Evolutionary conservation across 2,329 filamentous ascomycete species (phyloP), one percentile per base, ranked within the genome.

Genomic region (Calonectria hawksworthii): DNA sequence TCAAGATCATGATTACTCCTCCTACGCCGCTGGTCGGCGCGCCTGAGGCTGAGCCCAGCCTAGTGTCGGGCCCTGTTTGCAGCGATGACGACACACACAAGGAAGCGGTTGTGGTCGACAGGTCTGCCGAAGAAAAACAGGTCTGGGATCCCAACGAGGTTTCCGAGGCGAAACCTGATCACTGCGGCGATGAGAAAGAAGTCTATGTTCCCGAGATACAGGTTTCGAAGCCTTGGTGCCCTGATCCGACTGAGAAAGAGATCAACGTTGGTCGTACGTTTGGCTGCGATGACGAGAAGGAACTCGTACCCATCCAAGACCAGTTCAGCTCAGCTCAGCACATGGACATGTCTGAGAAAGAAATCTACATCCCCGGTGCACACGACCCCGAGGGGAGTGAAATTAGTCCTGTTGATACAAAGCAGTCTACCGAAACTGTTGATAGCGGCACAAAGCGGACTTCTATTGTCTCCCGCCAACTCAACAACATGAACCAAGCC

Each of bases 1-100:
- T 79, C 38, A 51, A 72, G n/a, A 79, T 79, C 23, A 68, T 76
- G 1, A n/a, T 79, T 23, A 79, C 77, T 0, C 77, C 77, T 14
- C 74, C 77, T 0, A 79, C 77, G 18, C 77, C 77, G 9, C 71
- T 78, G 0, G n/a, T n/a, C 28, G 34, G 70, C 50, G 1, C 44
- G 18, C 44, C 44, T 47, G 21, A 47, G 11, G 21, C 5, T 23
- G 44, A 11, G 44, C 1, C 11, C 23, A 50, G 51, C 32, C 11
- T 56, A n/a, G n/a, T n/a, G n/a, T n/a, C n/a, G n/a, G 34, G 34
- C 34, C 10, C 26, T 13, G 23, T 5, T 10, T 26, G 7, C 11
- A 36, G 28, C 36, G 47, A 30, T 8, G 69, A 77, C 41, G 74
- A 78, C 16, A 75, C 72, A 4, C 30, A 77, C 14, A 77, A 78